Conservation (phyloP, 2,329 filamentous ascomycete genomes). For the Byssothecium circinans region DNA sequence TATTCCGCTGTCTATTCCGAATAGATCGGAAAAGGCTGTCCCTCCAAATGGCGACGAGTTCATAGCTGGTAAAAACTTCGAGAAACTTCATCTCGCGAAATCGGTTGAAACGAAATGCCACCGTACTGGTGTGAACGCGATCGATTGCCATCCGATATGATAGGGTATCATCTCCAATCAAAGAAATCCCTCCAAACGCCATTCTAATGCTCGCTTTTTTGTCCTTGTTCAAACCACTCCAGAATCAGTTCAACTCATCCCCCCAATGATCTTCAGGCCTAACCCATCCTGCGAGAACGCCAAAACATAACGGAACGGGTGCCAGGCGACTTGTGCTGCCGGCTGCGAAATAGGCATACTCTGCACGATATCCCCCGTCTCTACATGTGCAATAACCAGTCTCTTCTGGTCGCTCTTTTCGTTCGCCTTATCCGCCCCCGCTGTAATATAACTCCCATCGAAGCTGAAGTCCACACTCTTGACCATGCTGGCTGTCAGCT, state of each 20-base stretch:
- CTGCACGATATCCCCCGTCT: conserved; percentile 73
- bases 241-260: conserved; percentile 23
- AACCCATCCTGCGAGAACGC: conserved; percentile 68
- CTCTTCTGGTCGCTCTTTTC: conserved; percentile 69
- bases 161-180: conserved; percentile 2
- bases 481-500: conserved; percentile 69
- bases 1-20: too few species aligned
- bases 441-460: conserved; percentile 74
- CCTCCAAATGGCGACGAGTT: too few species aligned
- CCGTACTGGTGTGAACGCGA: not conserved
- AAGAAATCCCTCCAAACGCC: conserved; percentile 4
- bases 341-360: conserved; percentile 69
- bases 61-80: too few species aligned
- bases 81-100: too few species aligned
- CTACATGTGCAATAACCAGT: conserved; percentile 70
- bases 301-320: conserved; percentile 71
- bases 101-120: not conserved
- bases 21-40: too few species aligned
- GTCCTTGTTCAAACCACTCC: not conserved
- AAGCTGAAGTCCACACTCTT: conserved; percentile 75
- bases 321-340: conserved; percentile 72
- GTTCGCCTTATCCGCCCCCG: conserved; percentile 75
- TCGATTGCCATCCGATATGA: not conserved
- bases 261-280: conserved; percentile 69
- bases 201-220: not conserved